Conservation (phyloP, 352 stramenopile genomes). For the Globisporangium echinulatum region DNA sequence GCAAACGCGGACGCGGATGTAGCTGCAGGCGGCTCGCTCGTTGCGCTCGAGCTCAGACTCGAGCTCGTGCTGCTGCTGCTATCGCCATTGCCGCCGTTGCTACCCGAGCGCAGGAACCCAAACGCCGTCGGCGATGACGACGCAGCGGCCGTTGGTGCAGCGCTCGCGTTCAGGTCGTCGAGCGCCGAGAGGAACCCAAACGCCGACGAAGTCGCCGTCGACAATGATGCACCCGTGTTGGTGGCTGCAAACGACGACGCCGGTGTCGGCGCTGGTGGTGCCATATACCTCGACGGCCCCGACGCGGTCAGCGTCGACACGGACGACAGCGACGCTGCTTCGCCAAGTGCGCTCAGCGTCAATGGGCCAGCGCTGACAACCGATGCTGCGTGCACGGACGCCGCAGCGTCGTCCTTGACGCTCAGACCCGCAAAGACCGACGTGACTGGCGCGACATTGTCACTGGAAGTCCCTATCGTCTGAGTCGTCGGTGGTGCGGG, state of each 20-base stretch:
- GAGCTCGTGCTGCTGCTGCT: background rate
- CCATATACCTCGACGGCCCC: background rate
- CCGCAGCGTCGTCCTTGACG: constrained; percentile 20
- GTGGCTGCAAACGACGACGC: constrained; percentile 1
- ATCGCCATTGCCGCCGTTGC: background rate
- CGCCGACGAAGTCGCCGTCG: background rate
- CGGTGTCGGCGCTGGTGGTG: constrained; percentile 11
- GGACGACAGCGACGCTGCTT: constrained; percentile 20
- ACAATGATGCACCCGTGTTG: constrained; percentile 44
- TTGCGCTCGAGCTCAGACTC: constrained; percentile 12
- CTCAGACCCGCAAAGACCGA: constrained; percentile 57
- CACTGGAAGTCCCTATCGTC: no score
- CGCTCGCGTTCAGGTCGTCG: constrained; percentile 7
- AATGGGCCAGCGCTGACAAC: constrained; percentile 36
- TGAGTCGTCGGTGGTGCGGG: background rate
- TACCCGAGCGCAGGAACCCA: constrained; percentile 42
- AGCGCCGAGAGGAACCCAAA: constrained; percentile 25
- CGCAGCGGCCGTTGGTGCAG: constrained; percentile 12
- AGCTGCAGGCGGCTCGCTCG: constrained; percentile 11
- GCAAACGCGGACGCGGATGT: constrained; percentile 45
- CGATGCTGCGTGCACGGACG: constrained; percentile 24
- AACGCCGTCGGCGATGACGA: constrained; percentile 49
- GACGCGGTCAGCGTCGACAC: constrained; percentile 5
- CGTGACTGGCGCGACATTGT: constrained; percentile 5
- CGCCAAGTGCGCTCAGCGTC: constrained; percentile 36